These are phyloP conservation scores for Russula griseocarnosa DNA, from an alignment of 768 basidiomycete species.

Conservation along the genomic window DNA sequence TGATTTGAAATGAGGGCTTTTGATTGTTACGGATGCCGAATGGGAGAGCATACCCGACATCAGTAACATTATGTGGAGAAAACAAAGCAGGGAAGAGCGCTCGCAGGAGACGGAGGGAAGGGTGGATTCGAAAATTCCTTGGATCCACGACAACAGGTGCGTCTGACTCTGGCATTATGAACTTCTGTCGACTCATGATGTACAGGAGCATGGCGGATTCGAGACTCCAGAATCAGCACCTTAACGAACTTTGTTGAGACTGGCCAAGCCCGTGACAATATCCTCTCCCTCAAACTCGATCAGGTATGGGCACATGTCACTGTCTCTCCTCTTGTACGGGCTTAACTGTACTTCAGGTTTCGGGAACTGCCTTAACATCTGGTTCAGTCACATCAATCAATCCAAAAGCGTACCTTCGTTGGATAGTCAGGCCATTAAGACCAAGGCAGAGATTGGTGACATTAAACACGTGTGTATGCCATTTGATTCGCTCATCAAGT, in stretches of 20 bases:
- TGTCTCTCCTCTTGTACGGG: background rate
- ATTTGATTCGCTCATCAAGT: constrained; percentile 93
- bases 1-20: constrained; percentile 87
- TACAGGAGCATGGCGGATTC: constrained; percentile 57
- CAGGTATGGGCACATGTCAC: constrained; percentile 49
- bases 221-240: constrained; percentile 77
- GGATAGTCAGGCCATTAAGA: constrained; percentile 86
- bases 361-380: constrained; percentile 62
- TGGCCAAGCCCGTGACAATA: constrained; percentile 93
- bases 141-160: constrained; percentile 75
- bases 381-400: constrained; percentile 87
- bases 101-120: constrained; percentile 76
- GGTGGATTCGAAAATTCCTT: constrained; percentile 74
- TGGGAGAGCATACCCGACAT: constrained; percentile 98
- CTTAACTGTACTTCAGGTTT: constrained; percentile 45
- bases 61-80: constrained; percentile 89
- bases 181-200: constrained; percentile 11
- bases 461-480: constrained; percentile 96
- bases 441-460: constrained; percentile 95
- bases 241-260: constrained; percentile 95
- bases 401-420: constrained; percentile 96
- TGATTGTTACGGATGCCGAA: constrained; percentile 82
- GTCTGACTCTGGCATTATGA: constrained; percentile 29
- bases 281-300: constrained; percentile 88
- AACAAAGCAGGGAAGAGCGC: constrained; percentile 80